Conservation (phyloP, 2,329 filamentous ascomycete species). For the Stagonosporopsis chrysanthemi region DNA sequence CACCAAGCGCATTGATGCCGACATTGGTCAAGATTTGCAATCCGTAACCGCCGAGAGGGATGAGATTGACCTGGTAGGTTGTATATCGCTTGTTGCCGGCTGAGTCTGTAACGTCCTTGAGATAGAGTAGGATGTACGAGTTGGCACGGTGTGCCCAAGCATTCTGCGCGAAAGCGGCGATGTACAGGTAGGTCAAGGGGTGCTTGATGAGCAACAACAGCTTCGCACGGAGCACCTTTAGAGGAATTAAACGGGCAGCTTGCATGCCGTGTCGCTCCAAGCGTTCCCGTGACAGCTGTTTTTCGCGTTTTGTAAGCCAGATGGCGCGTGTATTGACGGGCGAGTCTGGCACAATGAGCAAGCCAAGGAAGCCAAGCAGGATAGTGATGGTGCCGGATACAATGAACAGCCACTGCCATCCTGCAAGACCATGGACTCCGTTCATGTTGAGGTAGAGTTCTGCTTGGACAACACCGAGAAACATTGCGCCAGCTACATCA, state of each 20-base stretch:
- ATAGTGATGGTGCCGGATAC: conserved; percentile 18
- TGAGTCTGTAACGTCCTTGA: conserved; percentile 15
- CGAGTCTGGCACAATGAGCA: conserved; percentile 19
- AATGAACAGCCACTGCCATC: conserved; percentile 18
- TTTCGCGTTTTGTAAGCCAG: conserved; percentile 17
- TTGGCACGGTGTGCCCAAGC: conserved; percentile 24
- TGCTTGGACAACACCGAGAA: conserved; percentile 10
- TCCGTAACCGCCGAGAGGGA: conserved; percentile 21
- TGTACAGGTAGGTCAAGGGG: conserved; percentile 18
- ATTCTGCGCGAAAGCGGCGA: conserved; percentile 18
- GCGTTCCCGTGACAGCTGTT: conserved; percentile 3
- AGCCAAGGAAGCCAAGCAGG: conserved; percentile 16
- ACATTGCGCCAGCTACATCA: conserved; percentile 8
- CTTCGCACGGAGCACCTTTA: conserved; percentile 11
- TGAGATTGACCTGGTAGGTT: conserved; percentile 23
- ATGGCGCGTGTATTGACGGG: conserved; percentile 21
- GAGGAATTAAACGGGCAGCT: conserved; percentile 12
- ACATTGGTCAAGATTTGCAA: conserved; percentile 15
- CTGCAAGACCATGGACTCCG: conserved; percentile 5
- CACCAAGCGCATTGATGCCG: conserved; percentile 19
- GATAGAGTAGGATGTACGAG: conserved; percentile 22
- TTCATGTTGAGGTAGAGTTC: conserved; percentile 14
- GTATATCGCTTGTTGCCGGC: conserved; percentile 15
- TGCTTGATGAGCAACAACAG: conserved; percentile 11
- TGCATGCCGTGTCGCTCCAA: conserved; percentile 13